These are phyloP conservation scores for Beauveria medogensis DNA, from an alignment of 2,329 filamentous ascomycete species.

Conservation along the genomic window DNA sequence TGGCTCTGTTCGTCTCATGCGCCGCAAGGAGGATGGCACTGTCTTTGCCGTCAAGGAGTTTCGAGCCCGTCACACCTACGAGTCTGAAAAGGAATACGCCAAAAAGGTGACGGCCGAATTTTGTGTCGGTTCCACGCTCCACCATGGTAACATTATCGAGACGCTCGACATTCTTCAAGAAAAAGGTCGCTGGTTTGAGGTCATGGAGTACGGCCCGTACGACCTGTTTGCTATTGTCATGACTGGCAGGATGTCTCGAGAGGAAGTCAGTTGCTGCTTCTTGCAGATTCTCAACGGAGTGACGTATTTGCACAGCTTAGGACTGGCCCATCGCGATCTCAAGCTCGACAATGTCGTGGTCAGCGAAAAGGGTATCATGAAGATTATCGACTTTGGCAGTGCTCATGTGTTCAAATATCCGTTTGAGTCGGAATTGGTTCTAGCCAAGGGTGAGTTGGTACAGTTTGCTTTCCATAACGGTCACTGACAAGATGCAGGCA, in stretches of 20 bases:
- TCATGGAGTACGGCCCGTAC: conserved; percentile 97
- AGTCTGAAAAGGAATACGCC: conserved; percentile 89
- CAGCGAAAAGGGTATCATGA: conserved; percentile 95
- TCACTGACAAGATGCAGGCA: conserved; percentile 32
- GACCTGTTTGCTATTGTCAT: conserved; percentile 98
- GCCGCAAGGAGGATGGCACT: conserved; percentile 81
- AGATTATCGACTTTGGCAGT: conserved; percentile 97
- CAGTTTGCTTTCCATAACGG: background rate
- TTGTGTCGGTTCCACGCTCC: conserved; percentile 91
- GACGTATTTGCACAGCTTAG: conserved; percentile 90
- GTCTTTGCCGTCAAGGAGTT: conserved; percentile 99
- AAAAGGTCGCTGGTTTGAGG: conserved; percentile 90
- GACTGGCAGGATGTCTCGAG: conserved; percentile 92
- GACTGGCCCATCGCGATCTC: conserved; percentile 85
- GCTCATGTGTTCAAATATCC: conserved; percentile 96
- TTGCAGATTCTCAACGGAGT: conserved; percentile 93
- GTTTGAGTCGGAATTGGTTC: conserved; percentile 64
- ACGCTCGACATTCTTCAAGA: conserved; percentile 95
- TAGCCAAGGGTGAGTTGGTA: conserved; percentile 28
- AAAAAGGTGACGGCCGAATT: conserved; percentile 99
- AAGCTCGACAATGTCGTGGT: conserved; percentile 98
- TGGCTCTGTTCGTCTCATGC: conserved; percentile 89
- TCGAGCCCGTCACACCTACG: conserved; percentile 81
- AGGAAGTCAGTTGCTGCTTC: conserved; percentile 86
- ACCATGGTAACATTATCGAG: conserved; percentile 97